These are phyloP conservation scores for Ophiosphaerella herpotricha DNA, from an alignment of 2,329 filamentous ascomycete genomes.

Conservation along the genomic window DNA sequence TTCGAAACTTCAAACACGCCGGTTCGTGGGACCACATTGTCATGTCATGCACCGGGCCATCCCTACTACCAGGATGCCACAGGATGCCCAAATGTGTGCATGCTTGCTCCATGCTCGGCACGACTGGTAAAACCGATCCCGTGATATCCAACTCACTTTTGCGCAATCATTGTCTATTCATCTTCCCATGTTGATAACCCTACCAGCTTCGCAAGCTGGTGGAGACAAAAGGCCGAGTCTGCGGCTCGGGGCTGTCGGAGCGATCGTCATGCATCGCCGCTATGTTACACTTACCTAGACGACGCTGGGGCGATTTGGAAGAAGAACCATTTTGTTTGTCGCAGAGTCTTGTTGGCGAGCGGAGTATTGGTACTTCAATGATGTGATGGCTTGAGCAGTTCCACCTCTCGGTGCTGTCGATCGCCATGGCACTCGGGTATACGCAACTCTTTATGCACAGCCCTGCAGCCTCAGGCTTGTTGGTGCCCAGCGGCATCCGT, in stretches of 20 bases:
- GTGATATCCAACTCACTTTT: no score
- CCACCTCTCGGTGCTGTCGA: conserved; percentile 24
- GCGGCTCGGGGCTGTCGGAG: no score
- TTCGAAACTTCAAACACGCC: conserved; percentile 18
- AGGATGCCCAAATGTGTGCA: neutral
- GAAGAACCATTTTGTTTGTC: conserved; percentile 2
- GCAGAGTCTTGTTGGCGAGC: conserved; percentile 5
- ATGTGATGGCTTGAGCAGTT: conserved; percentile 11
- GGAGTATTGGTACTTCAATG: conserved; percentile 5
- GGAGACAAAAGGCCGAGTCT: no score
- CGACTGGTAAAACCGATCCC: no score
- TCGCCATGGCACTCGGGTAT: conserved; percentile 7
- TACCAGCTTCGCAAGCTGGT: no score
- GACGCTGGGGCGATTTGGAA: conserved; percentile 4
- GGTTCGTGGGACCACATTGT: conserved; percentile 14
- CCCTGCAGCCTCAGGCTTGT: conserved; percentile 1
- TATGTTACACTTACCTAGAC: conserved; percentile 5
- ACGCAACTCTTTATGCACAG: conserved; percentile 5
- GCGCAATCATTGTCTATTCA: no score
- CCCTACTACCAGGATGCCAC: conserved; percentile 18
- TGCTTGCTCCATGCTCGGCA: neutral
- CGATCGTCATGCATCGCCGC: neutral
- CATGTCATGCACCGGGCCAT: conserved; percentile 17
- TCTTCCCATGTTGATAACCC: no score
- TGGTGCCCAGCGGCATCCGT: no score